Evolutionary conservation across 1,139 yeast species (phyloP), one percentile per base, ranked within the genome.

Genomic region (Kodamaea ohmeri): DNA sequence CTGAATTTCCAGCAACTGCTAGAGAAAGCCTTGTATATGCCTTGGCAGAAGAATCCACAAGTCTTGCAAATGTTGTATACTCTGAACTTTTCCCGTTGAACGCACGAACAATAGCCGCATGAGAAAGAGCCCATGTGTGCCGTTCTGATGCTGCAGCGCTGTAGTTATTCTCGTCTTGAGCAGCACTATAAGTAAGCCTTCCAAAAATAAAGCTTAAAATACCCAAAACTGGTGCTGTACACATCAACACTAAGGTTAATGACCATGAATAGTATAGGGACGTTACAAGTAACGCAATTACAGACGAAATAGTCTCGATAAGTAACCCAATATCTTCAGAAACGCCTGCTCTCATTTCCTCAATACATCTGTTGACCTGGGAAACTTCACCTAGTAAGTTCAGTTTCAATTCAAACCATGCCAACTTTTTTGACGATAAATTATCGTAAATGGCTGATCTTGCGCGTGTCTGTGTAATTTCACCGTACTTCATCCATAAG

Each of bases 201-300:
- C 92, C 80, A 42, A 83, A 74, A 2, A 71, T 37, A 38, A 67
- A 60, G 0, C 84, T 78, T 13, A 74, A 47, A 0, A 70, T 12
- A 0, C 69, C 68, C 47, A 92, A 76, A 0, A 88, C 27, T 0
- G 98, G 98, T 2, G 87, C 53, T 6, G 83, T 71, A 1, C 87
- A 81, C 44, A 90, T 55, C 14, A 85, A 76, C 0, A 92, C 76
- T 22, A 92, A 58, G 0, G 97, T 86, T 9, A 92, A 69, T 3
- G 84, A 71, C 97, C 97, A 90, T 0, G 95, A 84, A 44, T 79
- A 82, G 43, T 73, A 71, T 58, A 92, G 73, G 0, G 97, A 82
- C 2, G 87, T 78, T 1, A 76, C 71, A 2, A 85, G 58, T 5
- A 86, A 65, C 0, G 86, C 76, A 4, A 79, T 38, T 0, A 79